Evolutionary conservation across 2,329 filamentous ascomycete genomes (phyloP).

Genomic region (Anisogramma anomala): DNA sequence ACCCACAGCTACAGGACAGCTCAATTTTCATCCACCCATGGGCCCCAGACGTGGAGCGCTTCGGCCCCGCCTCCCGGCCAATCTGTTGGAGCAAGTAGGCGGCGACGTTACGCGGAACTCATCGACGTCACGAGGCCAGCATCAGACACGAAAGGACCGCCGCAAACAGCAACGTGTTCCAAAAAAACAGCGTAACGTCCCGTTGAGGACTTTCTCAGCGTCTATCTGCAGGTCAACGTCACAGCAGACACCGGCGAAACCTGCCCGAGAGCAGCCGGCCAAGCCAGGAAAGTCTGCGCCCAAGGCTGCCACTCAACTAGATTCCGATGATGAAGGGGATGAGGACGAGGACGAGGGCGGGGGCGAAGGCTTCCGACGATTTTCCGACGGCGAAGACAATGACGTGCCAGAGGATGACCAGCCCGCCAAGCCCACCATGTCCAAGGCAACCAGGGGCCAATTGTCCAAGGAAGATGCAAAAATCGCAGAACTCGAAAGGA

Average conservation of each 20-base stretch:
- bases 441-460: slow-evolving; percentile 42
- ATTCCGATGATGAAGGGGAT: slow-evolving; percentile 19
- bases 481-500: slow-evolving; percentile 78
- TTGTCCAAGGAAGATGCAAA: slow-evolving; percentile 76
- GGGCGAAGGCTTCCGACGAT: slow-evolving; percentile 14
- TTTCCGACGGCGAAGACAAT: slow-evolving; percentile 18
- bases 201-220: slow-evolving; percentile 8
- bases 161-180: slow-evolving; percentile 53
- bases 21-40: slow-evolving; percentile 1
- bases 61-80: slow-evolving; percentile 29
- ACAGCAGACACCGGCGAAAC: neutral
- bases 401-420: slow-evolving; percentile 21
- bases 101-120: slow-evolving; percentile 5
- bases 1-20: no score
- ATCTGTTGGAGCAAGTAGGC: slow-evolving; percentile 33
- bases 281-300: neutral
- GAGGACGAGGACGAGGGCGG: slow-evolving; percentile 15
- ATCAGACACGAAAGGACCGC: slow-evolving; percentile 45
- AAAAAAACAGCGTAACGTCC: slow-evolving; percentile 32
- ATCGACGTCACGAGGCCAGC: slow-evolving; percentile 14
- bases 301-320: slow-evolving; percentile 8
- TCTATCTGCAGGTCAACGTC: neutral
- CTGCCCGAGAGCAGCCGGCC: neutral
- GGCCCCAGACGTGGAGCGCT: slow-evolving; percentile 4
- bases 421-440: slow-evolving; percentile 15